These are phyloP conservation scores for Millerozyma miso DNA, from an alignment of 805 yeast genomes.

Conservation along the genomic window DNA sequence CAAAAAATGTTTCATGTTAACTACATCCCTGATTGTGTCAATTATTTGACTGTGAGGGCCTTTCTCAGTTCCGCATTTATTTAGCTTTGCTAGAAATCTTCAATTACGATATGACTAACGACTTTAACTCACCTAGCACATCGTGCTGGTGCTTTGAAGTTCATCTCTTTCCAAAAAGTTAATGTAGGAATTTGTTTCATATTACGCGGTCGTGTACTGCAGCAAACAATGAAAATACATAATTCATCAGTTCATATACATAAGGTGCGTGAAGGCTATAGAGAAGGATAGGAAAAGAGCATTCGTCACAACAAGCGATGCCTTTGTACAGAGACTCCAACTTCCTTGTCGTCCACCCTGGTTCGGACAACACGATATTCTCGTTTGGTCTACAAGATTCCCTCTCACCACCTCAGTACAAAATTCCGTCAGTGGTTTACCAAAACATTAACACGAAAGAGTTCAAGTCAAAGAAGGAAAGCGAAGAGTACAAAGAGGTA, in stretches of 20 bases:
- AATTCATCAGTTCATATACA: background rate
- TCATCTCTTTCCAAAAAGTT: too few species aligned
- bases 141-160: background rate
- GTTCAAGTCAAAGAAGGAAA: conserved; percentile 35
- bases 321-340: conserved; percentile 43
- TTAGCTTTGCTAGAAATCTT: too few species aligned
- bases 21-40: too few species aligned
- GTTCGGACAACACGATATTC: conserved; percentile 69
- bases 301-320: conserved; percentile 23
- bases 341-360: conserved; percentile 66
- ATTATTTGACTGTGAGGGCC: too few species aligned
- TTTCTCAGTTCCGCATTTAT: too few species aligned
- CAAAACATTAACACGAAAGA: conserved; percentile 33
- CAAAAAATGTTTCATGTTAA: too few species aligned
- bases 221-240: background rate
- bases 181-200: too few species aligned
- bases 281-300: background rate
- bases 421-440: conserved; percentile 76
- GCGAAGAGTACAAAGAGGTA: conserved; percentile 34
- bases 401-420: conserved; percentile 68
- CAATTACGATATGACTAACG: background rate
- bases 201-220: background rate
- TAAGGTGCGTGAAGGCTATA: background rate
- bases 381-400: conserved; percentile 78
- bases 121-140: background rate